These are phyloP conservation scores for Fraxinus platypoda DNA, from an alignment of 305 asterid genomes.

Conservation along the genomic window DNA sequence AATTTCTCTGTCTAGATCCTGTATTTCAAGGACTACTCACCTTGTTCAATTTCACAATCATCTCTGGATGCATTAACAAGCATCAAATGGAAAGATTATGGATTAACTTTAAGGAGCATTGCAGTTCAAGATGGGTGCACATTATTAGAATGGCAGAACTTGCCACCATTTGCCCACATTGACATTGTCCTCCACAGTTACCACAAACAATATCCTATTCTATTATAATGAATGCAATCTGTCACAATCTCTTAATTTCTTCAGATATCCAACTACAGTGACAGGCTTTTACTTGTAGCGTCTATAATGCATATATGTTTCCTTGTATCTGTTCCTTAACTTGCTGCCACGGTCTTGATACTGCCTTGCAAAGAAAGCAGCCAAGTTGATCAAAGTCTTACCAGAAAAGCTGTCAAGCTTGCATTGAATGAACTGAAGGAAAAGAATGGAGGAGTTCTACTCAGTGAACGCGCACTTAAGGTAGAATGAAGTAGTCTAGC, in stretches of 20 bases:
- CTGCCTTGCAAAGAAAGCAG: conserved; percentile 32
- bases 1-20: conserved; percentile 48
- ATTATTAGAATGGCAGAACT: conserved; percentile 75
- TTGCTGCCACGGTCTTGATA: conserved; percentile 37
- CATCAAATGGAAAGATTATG: conserved; percentile 80
- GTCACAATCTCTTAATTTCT: conserved; percentile 3
- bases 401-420: conserved; percentile 67
- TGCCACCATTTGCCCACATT: conserved; percentile 59
- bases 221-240: not conserved
- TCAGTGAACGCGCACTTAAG: conserved; percentile 79
- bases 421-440: conserved; percentile 78
- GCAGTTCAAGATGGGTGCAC: conserved; percentile 53
- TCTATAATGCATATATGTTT: conserved; percentile 4
- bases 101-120: conserved; percentile 55
- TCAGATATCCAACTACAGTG: not conserved
- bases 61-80: conserved; percentile 63
- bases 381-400: conserved; percentile 42
- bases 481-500: conserved; percentile 30
- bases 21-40: conserved; percentile 68
- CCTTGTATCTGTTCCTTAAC: conserved; percentile 45
- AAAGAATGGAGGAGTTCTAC: conserved; percentile 58
- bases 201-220: conserved; percentile 58
- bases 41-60: conserved; percentile 55
- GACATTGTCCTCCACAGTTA: conserved; percentile 69
- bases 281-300: not conserved